Percentiles rank a stretch among this genome's conserved stretches.
These are phyloP conservation scores for Coemansia asiatica DNA, from an alignment of 192 early-diverging fungal species.

Conservation along the genomic window DNA sequence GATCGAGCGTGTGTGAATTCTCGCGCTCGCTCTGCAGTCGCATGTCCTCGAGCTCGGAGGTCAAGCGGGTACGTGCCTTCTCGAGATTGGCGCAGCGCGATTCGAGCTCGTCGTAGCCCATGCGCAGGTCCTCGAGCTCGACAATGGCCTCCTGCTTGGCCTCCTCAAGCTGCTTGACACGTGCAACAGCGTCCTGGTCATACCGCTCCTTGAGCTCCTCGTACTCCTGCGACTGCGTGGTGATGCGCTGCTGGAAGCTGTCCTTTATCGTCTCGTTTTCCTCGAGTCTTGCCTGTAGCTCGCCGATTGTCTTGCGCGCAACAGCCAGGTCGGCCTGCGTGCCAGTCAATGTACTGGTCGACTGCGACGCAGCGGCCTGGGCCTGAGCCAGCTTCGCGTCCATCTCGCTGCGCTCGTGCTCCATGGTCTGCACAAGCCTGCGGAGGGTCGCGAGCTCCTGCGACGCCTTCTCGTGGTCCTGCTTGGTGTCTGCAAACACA, in stretches of 20 bases:
- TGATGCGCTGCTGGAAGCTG: conserved; percentile 56
- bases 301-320: conserved; percentile 55
- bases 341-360: background rate
- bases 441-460: conserved; percentile 25
- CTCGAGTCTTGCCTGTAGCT: conserved; percentile 66
- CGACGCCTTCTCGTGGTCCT: conserved; percentile 29
- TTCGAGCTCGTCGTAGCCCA: conserved; percentile 63
- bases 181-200: conserved; percentile 59
- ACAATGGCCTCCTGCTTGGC: conserved; percentile 57
- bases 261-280: conserved; percentile 60
- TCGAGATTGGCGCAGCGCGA: conserved; percentile 63
- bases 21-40: conserved; percentile 73
- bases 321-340: conserved; percentile 20
- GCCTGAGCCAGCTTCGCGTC: conserved; percentile 9
- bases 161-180: conserved; percentile 60
- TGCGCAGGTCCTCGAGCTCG: conserved; percentile 67
- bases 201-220: conserved; percentile 65
- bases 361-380: conserved; percentile 11
- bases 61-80: conserved; percentile 66
- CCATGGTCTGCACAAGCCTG: conserved; percentile 6
- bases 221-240: conserved; percentile 61
- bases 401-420: conserved; percentile 21
- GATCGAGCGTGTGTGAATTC: conserved; percentile 56
- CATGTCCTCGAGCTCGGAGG: conserved; percentile 74
- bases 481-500: conserved; percentile 22